Conservation (phyloP, 495 filamentous ascomycete genomes). For the Penicillium paxilli region DNA sequence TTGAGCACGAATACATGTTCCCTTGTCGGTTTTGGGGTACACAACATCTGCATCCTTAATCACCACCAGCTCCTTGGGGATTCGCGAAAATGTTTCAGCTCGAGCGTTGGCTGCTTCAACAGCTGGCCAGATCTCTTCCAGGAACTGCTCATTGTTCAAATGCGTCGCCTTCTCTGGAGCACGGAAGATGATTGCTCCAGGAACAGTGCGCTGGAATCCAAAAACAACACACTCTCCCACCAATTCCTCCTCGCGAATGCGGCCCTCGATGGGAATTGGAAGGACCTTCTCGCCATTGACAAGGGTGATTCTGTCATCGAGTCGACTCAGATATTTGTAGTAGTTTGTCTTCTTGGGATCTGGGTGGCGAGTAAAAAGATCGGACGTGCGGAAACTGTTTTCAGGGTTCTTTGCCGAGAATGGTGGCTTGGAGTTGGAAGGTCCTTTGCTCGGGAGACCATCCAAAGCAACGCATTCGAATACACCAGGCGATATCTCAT, state of each 20-base stretch:
- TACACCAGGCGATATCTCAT: constrained; percentile 50
- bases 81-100: constrained; percentile 53
- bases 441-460: constrained; percentile 64
- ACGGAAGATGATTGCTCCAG: constrained; percentile 50
- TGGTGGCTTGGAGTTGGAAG: constrained; percentile 57
- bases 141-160: constrained; percentile 43
- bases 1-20: constrained; percentile 54
- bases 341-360: constrained; percentile 46
- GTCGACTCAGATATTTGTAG: constrained; percentile 60
- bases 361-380: constrained; percentile 53
- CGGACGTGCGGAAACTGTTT: constrained; percentile 38
- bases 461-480: constrained; percentile 60
- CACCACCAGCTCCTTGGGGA: constrained; percentile 52
- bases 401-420: constrained; percentile 53
- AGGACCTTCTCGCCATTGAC: constrained; percentile 71
- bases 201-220: constrained; percentile 36
- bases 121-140: constrained; percentile 53
- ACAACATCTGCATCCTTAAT: constrained; percentile 42
- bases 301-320: constrained; percentile 61
- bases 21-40: constrained; percentile 57
- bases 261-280: constrained; percentile 60
- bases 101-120: constrained; percentile 48
- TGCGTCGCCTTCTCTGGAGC: constrained; percentile 31
- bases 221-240: constrained; percentile 43
- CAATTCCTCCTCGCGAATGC: constrained; percentile 32